Percentiles rank a stretch among this genome's conserved stretches.
These are phyloP conservation scores for Spencermartinsiella europaea DNA, from an alignment of 805 yeast genomes.

Conservation along the genomic window DNA sequence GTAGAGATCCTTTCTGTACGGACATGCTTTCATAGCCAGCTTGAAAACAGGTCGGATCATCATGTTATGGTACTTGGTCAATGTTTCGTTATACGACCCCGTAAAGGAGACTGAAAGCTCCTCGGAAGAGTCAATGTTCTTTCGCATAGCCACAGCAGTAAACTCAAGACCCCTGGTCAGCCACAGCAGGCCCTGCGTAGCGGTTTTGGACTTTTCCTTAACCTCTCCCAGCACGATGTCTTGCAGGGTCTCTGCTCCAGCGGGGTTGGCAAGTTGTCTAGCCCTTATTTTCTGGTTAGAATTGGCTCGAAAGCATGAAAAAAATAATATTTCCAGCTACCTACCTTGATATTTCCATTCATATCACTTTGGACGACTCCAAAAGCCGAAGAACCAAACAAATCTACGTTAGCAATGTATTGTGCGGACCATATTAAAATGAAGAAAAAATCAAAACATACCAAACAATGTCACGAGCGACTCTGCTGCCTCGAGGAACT, in stretches of 20 bases:
- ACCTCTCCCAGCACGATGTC: conserved; percentile 71
- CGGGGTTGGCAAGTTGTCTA: conserved; percentile 61
- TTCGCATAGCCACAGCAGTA: conserved; percentile 86
- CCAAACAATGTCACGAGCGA: conserved; percentile 77
- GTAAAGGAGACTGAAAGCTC: conserved; percentile 78
- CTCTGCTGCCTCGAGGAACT: conserved; percentile 78
- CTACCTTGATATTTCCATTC: conserved; percentile 68
- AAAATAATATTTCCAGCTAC: background rate
- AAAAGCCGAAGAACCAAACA: conserved; percentile 81
- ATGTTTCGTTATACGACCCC: conserved; percentile 75
- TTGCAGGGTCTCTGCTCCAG: conserved; percentile 62
- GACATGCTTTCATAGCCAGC: conserved; percentile 93
- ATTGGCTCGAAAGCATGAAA: too few species aligned
- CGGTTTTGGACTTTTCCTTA: conserved; percentile 59
- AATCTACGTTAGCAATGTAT: conserved; percentile 29
- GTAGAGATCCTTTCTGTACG: conserved; percentile 82
- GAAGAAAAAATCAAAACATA: conserved; percentile 26
- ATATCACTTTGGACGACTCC: conserved; percentile 80
- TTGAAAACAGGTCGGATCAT: conserved; percentile 81
- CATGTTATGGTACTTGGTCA: conserved; percentile 76
- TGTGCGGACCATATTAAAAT: background rate
- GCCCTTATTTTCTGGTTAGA: conserved; percentile 66
- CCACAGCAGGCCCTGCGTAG: conserved; percentile 91
- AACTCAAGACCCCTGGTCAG: conserved; percentile 74
- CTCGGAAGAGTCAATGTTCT: conserved; percentile 56